Base-by-base conservation (phyloP, 495 filamentous ascomycete species). In the Trichoderma gamsii region DNA sequence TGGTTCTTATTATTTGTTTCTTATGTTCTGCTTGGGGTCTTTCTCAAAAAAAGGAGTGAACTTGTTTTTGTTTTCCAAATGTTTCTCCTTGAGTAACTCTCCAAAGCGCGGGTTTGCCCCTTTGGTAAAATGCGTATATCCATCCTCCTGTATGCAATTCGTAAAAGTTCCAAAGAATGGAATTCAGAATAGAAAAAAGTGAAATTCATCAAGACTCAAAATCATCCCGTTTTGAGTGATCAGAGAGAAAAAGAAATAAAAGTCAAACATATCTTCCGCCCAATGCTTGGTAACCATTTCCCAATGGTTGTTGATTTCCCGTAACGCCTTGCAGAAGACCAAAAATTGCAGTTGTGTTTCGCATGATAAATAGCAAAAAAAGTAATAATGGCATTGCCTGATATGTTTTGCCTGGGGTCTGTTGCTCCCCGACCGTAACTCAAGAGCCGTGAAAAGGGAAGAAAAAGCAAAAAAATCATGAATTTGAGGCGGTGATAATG, bases 111-210 rank as follows among this genome's bases (percentile, higher is more conserved):
- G 9, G 49, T 52, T 38, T 38, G 35, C 18, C 49, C 49, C 49
- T 52, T 25, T 15, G 15, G 18, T 21, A 61, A 29, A 32, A 32
- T 61, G 56, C 27, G 56, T 61, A 61, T 61, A 29, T 61, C 56
- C 56, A 29, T 61, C 56, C 56, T 61, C 56, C 56, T 61, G 23
- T 61, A 61, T 61, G 56, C 56, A 61, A 61, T 29, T 61, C 56
- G 27, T 61, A 61, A 61, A 23, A 9, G 56, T 29, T 25, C 56
- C n/a, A n/a, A 18, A 21, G 32, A 61, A 9, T 6, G 49, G n/a
- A 21, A 9, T 25, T 11, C 8, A 23, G 18, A 56, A 56, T 56
- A 56, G 8, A 56, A 23, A 56, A 56, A 56, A 49, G 13, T 16
- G 44, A 16, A 16, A 21, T 56, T 56, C 51, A 56, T 56, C 56